A percentile compares a stretch with the other conserved stretches of the same genome.
phyloP scores from a whole-genome alignment of 2,329 filamentous ascomycete species.

The Pseudomassariella vexata region DNA sequence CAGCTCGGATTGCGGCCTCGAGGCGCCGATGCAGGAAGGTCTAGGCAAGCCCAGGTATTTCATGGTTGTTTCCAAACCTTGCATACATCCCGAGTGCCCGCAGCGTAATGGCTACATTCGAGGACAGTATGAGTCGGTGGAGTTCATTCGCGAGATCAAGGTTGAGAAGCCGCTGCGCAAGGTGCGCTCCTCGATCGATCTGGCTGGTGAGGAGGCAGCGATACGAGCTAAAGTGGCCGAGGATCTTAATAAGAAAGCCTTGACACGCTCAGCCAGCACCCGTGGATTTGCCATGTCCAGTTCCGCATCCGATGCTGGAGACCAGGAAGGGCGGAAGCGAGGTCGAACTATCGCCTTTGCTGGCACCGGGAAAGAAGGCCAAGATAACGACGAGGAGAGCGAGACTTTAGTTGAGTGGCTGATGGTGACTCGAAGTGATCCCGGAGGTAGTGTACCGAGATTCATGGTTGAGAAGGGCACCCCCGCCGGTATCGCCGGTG shows the following conservation, averaged over 20 bases:
- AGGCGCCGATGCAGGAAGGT: slow-evolving; percentile 17
- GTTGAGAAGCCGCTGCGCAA: slow-evolving; percentile 38
- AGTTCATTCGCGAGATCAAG: slow-evolving; percentile 81
- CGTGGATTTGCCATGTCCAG: slow-evolving; percentile 17
- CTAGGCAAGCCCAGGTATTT: slow-evolving; percentile 57
- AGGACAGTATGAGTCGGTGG: slow-evolving; percentile 85
- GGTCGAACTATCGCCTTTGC: slow-evolving; percentile 16
- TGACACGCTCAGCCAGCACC: slow-evolving; percentile 37
- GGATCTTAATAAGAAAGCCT: slow-evolving; percentile 32
- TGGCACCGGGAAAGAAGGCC: slow-evolving; percentile 22
- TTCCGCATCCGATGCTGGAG: slow-evolving; percentile 13
- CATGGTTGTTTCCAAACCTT: slow-evolving; percentile 84
- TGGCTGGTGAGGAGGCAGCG: slow-evolving; percentile 26
- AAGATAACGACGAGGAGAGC: slow-evolving; percentile 21
- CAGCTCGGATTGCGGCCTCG: slow-evolving; percentile 53
- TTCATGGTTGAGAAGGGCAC: slow-evolving; percentile 92
- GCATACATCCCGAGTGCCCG: slow-evolving; percentile 68
- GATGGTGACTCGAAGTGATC: slow-evolving; percentile 87
- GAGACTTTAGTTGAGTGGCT: slow-evolving; percentile 71
- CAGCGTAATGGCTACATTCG: slow-evolving; percentile 68
- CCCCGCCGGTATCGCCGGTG: slow-evolving; percentile 70
- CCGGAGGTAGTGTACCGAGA: slow-evolving; percentile 79
- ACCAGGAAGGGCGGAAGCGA: slow-evolving; percentile 27
- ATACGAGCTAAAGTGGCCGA: slow-evolving; percentile 17
- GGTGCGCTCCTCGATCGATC: slow-evolving; percentile 38